Conservation (phyloP, 169 alveolate genomes). For the Cryptosporidium baileyi region DNA sequence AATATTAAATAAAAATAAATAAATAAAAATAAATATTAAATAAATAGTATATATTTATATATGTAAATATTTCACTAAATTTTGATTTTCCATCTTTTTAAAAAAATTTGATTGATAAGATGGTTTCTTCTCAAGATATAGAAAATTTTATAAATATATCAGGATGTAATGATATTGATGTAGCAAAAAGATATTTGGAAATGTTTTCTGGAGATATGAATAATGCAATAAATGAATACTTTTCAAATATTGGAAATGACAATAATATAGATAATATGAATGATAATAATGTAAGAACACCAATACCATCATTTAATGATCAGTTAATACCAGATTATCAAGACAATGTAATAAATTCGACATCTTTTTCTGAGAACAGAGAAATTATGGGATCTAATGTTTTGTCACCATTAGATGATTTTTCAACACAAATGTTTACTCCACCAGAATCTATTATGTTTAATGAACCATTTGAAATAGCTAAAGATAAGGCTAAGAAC, state of each 20-base stretch:
- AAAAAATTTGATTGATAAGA: background rate
- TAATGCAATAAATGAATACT: conserved; percentile 53
- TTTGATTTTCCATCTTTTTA: too few species aligned
- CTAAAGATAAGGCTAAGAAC: conserved; percentile 29
- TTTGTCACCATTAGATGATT: conserved; percentile 26
- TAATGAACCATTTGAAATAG: conserved; percentile 43
- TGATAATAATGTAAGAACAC: conserved; percentile 17
- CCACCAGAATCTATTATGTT: conserved; percentile 43
- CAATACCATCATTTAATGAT: conserved; percentile 67
- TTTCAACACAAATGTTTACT: conserved; percentile 51
- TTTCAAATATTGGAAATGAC: conserved; percentile 29
- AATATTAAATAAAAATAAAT: too few species aligned
- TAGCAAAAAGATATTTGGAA: conserved; percentile 44
- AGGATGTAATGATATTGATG: conserved; percentile 8
- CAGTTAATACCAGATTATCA: conserved; percentile 54
- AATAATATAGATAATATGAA: background rate
- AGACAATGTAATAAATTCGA: background rate
- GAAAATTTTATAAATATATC: conserved; percentile 10
- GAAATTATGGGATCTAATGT: background rate
- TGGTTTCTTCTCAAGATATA: conserved; percentile 34
- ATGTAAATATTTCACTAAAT: too few species aligned
- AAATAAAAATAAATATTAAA: too few species aligned
- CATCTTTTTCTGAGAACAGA: background rate
- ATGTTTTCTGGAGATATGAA: conserved; percentile 54
- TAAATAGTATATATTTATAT: too few species aligned